Evolutionary conservation across 495 filamentous ascomycete species (phyloP).

Genomic region (Bacidia gigantensis): DNA sequence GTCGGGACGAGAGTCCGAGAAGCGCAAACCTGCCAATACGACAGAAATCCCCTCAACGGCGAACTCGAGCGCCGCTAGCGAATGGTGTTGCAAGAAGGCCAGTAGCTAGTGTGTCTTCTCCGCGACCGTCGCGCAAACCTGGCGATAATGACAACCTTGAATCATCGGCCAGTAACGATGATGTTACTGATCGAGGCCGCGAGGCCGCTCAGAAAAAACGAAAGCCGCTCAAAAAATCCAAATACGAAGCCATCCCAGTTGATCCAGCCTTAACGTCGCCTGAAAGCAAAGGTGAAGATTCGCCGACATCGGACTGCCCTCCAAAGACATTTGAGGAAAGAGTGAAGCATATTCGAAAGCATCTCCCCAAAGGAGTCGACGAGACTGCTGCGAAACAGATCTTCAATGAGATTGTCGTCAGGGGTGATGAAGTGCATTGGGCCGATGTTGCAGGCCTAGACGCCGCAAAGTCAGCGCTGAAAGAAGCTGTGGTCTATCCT

Average conservation of each 20-base stretch:
- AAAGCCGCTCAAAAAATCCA: constrained; percentile 16
- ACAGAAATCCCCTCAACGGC: constrained; percentile 17
- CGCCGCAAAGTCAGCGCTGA: constrained; percentile 78
- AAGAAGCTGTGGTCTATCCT: constrained; percentile 94
- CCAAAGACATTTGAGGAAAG: constrained; percentile 33
- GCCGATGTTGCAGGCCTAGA: constrained; percentile 86
- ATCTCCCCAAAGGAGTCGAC: constrained; percentile 70
- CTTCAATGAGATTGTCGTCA: constrained; percentile 88
- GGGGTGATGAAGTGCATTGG: constrained; percentile 94
- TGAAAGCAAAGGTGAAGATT: constrained; percentile 35
- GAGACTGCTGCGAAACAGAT: constrained; percentile 74
- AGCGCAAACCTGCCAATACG: constrained; percentile 11
- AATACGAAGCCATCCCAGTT: constrained; percentile 12
- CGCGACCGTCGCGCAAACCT: constrained; percentile 17
- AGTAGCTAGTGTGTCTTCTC: constrained; percentile 22
- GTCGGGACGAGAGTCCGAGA: constrained; percentile 9
- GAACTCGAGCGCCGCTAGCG: constrained; percentile 1
- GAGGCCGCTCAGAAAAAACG: constrained; percentile 19
- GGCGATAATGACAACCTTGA: constrained; percentile 16
- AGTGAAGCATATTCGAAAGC: constrained; percentile 52
- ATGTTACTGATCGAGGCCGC: constrained; percentile 27
- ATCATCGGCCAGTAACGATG: constrained; percentile 27
- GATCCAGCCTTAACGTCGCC: constrained; percentile 21
- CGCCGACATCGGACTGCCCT: constrained; percentile 23
- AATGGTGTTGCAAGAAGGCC: constrained; percentile 13